Evolutionary conservation across 2,329 filamentous ascomycete genomes (phyloP).

Genomic region (Xylaria sp.): DNA sequence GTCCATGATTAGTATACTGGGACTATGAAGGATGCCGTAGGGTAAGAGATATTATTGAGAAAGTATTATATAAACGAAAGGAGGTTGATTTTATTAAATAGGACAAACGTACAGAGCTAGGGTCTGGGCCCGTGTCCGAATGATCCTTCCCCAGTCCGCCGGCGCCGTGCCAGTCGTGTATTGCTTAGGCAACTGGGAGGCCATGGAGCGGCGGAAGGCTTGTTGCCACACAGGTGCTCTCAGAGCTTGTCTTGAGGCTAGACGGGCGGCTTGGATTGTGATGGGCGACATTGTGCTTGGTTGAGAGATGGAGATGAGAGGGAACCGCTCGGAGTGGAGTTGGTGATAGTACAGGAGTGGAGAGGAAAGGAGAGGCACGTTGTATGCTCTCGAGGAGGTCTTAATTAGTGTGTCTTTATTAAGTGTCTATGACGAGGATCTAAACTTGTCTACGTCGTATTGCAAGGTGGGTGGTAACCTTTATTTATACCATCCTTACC

Average conservation of each 20-base stretch:
- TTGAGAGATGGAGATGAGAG: constrained; percentile 20
- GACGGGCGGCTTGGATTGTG: constrained; percentile 30
- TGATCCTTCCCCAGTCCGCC: constrained; percentile 52
- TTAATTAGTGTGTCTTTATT: constrained; percentile 6
- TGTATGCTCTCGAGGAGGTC: constrained; percentile 20
- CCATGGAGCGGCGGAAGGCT: constrained; percentile 24
- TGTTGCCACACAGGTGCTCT: constrained; percentile 22
- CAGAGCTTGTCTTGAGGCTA: constrained; percentile 29
- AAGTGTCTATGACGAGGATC: constrained; percentile 18
- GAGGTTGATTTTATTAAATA: background rate
- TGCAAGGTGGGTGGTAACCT: background rate
- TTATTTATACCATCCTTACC: constrained; percentile 19
- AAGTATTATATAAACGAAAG: too few species aligned
- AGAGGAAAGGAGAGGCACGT: constrained; percentile 8
- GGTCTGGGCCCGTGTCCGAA: constrained; percentile 47
- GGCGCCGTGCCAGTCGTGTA: constrained; percentile 12
- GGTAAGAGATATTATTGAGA: too few species aligned
- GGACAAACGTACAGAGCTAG: constrained; percentile 50
- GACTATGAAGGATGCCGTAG: too few species aligned
- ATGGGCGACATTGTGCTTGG: constrained; percentile 27
- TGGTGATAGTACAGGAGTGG: constrained; percentile 28
- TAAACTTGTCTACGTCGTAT: constrained; percentile 3
- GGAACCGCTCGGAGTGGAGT: constrained; percentile 26
- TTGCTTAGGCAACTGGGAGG: background rate
- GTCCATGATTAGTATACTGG: background rate